A percentile compares a stretch with the other conserved stretches of the same genome.
phyloP scores from a whole-genome alignment of 2,329 filamentous ascomycete genomes.

The Ploettnerulaceae sp. region DNA sequence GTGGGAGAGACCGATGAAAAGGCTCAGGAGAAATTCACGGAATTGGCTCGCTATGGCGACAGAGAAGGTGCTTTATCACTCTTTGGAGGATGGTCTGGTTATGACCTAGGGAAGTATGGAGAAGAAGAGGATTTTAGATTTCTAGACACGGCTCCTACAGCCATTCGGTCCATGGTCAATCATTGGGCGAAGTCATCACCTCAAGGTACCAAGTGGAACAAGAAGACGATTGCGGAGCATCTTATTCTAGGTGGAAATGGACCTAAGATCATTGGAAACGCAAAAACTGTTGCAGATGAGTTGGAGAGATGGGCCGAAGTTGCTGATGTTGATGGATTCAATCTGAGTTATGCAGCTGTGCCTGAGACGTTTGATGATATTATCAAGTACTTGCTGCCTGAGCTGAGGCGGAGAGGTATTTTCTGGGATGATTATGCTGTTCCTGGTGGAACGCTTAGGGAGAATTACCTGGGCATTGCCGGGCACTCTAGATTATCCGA shows the following conservation, averaged over 20 bases:
- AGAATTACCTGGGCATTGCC: conserved; percentile 51
- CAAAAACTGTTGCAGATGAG: conserved; percentile 26
- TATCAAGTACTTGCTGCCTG: conserved; percentile 59
- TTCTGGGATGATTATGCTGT: conserved; percentile 49
- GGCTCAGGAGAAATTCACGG: conserved; percentile 57
- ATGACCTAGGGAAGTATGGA: conserved; percentile 54
- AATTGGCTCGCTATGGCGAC: conserved; percentile 57
- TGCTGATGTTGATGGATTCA: conserved; percentile 28
- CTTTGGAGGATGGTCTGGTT: conserved; percentile 72
- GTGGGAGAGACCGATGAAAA: conserved; percentile 62
- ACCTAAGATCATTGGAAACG: conserved; percentile 25
- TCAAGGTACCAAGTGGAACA: conserved; percentile 33
- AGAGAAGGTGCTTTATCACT: conserved; percentile 63
- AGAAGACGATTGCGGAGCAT: conserved; percentile 31
- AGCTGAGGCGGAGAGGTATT: conserved; percentile 53
- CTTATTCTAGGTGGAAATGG: conserved; percentile 27
- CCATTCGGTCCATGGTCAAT: conserved; percentile 45
- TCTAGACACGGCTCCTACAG: conserved; percentile 40
- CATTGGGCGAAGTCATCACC: conserved; percentile 40
- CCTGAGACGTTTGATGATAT: conserved; percentile 65
- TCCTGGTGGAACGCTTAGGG: conserved; percentile 53
- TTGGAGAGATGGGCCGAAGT: conserved; percentile 27
- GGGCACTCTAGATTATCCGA: conserved; percentile 47
- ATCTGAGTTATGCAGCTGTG: conserved; percentile 38
- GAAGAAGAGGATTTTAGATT: conserved; percentile 61